Percentiles rank a stretch among this genome's conserved stretches.
Conservation (phyloP, 2,329 filamentous ascomycete genomes). For the Mycocentrospora acerina region DNA sequence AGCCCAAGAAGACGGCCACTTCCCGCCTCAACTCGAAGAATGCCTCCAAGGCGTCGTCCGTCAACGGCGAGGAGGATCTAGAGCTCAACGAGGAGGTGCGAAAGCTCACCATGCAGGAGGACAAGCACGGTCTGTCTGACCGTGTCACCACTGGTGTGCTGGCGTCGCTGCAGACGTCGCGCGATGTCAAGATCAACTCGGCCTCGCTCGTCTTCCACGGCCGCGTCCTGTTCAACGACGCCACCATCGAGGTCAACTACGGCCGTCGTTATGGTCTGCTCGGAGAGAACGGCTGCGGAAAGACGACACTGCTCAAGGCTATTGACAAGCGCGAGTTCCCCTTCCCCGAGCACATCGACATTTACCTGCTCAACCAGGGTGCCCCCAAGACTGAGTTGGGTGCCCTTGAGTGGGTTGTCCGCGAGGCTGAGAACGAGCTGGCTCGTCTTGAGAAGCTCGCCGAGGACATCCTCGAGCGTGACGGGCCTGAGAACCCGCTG, state of each 20-base stretch:
- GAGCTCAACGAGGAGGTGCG: slow-evolving; percentile 72
- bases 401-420: slow-evolving; percentile 96
- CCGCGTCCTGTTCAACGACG: slow-evolving; percentile 91
- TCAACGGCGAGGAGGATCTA: slow-evolving; percentile 71
- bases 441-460: slow-evolving; percentile 84
- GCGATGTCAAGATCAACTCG: slow-evolving; percentile 96
- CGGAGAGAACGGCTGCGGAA: slow-evolving; percentile 98
- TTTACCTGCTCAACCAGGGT: slow-evolving; percentile 97
- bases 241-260: slow-evolving; percentile 88
- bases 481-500: slow-evolving; percentile 86
- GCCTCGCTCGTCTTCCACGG: slow-evolving; percentile 96
- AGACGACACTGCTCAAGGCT: slow-evolving; percentile 95
- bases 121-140: slow-evolving; percentile 94
- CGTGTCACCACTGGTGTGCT: slow-evolving; percentile 97
- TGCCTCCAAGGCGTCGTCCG: slow-evolving; percentile 64
- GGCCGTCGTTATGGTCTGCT: slow-evolving; percentile 91
- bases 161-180: slow-evolving; percentile 77
- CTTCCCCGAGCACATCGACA: slow-evolving; percentile 93
- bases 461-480: slow-evolving; percentile 86
- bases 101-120: slow-evolving; percentile 88
- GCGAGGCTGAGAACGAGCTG: slow-evolving; percentile 89
- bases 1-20: slow-evolving; percentile 72
- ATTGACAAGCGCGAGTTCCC: slow-evolving; percentile 93
- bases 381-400: slow-evolving; percentile 85
- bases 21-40: slow-evolving; percentile 67